Evolutionary conservation across 225 moss, liverwort and hornwort genomes (phyloP).

Genomic region (Straminergon stramineum): DNA sequence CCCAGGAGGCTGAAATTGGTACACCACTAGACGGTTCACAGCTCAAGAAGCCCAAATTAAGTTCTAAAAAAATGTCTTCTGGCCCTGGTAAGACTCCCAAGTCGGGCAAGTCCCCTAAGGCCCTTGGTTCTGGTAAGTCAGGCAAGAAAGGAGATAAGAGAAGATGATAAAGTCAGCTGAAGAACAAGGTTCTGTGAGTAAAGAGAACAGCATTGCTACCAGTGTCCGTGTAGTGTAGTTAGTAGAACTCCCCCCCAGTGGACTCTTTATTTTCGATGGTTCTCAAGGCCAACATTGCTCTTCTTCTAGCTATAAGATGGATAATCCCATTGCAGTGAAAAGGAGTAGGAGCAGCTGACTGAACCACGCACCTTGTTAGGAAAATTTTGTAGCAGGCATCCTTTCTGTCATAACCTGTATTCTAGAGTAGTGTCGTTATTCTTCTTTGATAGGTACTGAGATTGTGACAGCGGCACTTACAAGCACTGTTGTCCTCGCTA

Average conservation of each 20-base stretch:
- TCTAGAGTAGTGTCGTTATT: background rate
- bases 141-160: constrained; percentile 9
- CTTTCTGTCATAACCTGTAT: background rate
- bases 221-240: background rate
- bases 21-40: background rate
- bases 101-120: background rate
- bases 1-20: background rate
- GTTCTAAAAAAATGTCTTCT: background rate
- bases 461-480: background rate
- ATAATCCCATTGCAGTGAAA: background rate
- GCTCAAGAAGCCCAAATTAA: constrained; percentile 22
- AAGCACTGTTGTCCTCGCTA: background rate
- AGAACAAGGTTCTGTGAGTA: background rate
- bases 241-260: background rate
- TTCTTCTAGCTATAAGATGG: background rate
- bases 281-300: background rate
- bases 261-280: background rate
- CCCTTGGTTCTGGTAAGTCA: background rate
- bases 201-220: background rate
- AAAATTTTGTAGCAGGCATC: background rate
- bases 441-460: background rate
- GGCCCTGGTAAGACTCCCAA: background rate
- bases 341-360: background rate
- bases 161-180: background rate
- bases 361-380: background rate